Conservation (phyloP, 2,329 filamentous ascomycete species). For the Rosellinia necatrix region DNA sequence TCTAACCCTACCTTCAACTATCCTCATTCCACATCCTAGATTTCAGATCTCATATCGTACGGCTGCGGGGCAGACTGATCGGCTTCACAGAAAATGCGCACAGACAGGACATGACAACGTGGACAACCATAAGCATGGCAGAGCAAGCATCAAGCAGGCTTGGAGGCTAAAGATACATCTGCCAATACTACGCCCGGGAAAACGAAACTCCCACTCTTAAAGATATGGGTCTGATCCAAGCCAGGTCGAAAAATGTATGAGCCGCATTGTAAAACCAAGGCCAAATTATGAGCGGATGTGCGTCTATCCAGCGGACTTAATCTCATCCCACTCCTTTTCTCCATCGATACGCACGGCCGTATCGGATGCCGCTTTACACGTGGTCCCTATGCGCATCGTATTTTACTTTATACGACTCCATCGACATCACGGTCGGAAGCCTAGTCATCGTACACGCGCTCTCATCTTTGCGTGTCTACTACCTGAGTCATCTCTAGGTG, state of each 20-base stretch:
- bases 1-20: neutral
- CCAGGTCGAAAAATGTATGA: neutral
- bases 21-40: neutral
- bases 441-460: too few species aligned
- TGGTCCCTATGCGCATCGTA: neutral
- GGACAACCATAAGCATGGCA: neutral
- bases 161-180: neutral
- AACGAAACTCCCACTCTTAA: neutral
- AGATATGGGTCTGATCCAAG: neutral
- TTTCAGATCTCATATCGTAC: slow-evolving; percentile 11
- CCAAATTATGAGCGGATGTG: neutral
- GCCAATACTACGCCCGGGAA: neutral
- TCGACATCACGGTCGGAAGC: too few species aligned
- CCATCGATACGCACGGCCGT: neutral
- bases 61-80: slow-evolving; percentile 9
- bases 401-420: too few species aligned
- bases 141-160: neutral
- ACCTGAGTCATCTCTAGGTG: too few species aligned
- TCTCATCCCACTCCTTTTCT: neutral
- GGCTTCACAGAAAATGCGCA: slow-evolving; percentile 4
- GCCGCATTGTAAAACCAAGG: neutral
- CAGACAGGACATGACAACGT: neutral
- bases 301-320: slow-evolving; percentile 8
- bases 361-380: slow-evolving; percentile 1
- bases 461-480: too few species aligned